Evolutionary conservation across 495 filamentous ascomycete species (phyloP), one percentile per base, ranked within the genome.

Genomic region (Penicillium angulare): DNA sequence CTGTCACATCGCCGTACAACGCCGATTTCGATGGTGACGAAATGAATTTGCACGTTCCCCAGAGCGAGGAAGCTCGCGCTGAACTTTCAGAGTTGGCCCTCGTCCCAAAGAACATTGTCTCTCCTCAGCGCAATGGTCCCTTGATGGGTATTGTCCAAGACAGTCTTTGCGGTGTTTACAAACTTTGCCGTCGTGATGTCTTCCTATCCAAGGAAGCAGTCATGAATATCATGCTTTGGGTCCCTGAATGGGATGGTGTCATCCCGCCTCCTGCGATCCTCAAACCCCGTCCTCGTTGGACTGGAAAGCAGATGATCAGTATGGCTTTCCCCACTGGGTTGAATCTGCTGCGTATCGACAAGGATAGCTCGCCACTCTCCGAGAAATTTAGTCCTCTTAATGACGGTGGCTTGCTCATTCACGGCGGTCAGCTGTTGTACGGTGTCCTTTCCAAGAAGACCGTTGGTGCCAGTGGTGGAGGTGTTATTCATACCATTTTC

Each of bases 81-180:
- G 93, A 99, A 70, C 81, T 99, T 56, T 87, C 81, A 59, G 81
- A 96, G 62, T 84, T 99, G 31, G 96, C 93, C 68, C 86, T 97
- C 82, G 93, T 99, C 40, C 93, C 93, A 6, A 78, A 91, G 51
- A 95, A 99, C 65, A 96, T 99, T 58, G 93, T 99, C 15, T 99
- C 93, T 7, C 95, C 93, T 15, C 93, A 99, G 71, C 86, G 92
- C 51, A 99, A 99, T 67, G 87, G 86, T 36, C 93, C 93, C 34
- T 82, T 99, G 41, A 99, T 99, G 93, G 93, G 93, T 81, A 99
- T 99, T 58, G 95, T 99, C 16, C 93, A 99, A 66, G 93, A 99
- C 66, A 95, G 93, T 31, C 76, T 99, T 43, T 92, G 90, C 59
- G 93, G 93, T 69, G 87, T 92, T 48, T 99, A 96, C 77, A 97